These are phyloP conservation scores for Cyanodermella asteris DNA, from an alignment of 2,329 filamentous ascomycete species.

Conservation along the genomic window DNA sequence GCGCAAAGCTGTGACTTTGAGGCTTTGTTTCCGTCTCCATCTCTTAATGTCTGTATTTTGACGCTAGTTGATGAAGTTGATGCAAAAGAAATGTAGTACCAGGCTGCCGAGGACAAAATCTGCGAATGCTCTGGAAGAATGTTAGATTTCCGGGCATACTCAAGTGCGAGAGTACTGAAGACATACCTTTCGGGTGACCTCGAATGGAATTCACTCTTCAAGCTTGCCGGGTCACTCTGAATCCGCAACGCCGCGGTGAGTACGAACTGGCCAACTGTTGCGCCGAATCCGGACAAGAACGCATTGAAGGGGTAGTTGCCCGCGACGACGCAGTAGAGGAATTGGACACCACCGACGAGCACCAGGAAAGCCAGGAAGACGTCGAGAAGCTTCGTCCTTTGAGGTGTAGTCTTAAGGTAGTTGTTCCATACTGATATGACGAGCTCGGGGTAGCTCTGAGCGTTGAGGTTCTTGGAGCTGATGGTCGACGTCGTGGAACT, in stretches of 20 bases:
- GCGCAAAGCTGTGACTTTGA: too few relatives aligned
- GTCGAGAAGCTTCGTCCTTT: slow-evolving; percentile 81
- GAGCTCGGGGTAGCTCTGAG: slow-evolving; percentile 31
- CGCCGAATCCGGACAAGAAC: slow-evolving; percentile 84
- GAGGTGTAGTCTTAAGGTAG: slow-evolving; percentile 63
- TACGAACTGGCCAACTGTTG: slow-evolving; percentile 92
- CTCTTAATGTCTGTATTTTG: too few relatives aligned
- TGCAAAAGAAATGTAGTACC: slow-evolving; percentile 94
- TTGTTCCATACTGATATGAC: slow-evolving; percentile 48
- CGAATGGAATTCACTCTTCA: slow-evolving; percentile 51
- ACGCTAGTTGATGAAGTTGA: slow-evolving; percentile 99
- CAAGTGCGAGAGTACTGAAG: slow-evolving; percentile 9
- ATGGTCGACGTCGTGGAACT: slow-evolving; percentile 14
- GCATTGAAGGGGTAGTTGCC: slow-evolving; percentile 99
- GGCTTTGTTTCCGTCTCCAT: too few relatives aligned
- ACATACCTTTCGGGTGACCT: slow-evolving; percentile 66
- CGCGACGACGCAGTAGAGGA: slow-evolving; percentile 72
- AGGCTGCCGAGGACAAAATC: slow-evolving; percentile 90
- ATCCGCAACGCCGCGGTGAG: slow-evolving; percentile 78
- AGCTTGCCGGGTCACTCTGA: slow-evolving; percentile 71
- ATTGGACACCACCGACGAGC: slow-evolving; percentile 71
- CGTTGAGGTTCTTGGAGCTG: slow-evolving; percentile 15
- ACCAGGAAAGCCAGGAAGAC: slow-evolving; percentile 76
- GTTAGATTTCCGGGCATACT: too few relatives aligned
- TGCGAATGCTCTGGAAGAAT: slow-evolving; percentile 55